Evolutionary conservation across 331 rosid genomes (phyloP), one percentile per base, ranked within the genome.

Genomic region (Cydonia oblonga): DNA sequence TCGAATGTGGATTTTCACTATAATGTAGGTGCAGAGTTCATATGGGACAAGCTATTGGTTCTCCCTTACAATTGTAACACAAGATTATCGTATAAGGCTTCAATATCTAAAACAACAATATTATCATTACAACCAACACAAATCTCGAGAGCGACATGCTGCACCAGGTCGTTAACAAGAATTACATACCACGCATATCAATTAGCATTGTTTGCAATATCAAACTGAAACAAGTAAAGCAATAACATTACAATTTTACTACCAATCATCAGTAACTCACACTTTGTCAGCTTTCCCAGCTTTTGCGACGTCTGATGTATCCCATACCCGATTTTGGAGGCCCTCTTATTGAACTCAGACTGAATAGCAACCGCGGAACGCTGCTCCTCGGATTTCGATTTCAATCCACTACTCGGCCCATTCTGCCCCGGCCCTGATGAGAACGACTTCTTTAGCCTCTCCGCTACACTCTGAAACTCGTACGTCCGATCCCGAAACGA

Each of bases 291-390:
- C 83, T 91, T 88, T 26, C 92, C 78, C 15, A 95, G 97, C 81
- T 91, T 95, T 84, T 87, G 96, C 4, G 97, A 95, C 3, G 96
- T 90, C 81, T 88, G 91, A 70, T 95, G 99, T 76, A 95, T 95
- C 64, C 93, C 96, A 56, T 77, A 88, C 25, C 97, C 97, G 26
- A 95, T 86, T 81, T 83, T 95, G 68, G 97, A 88, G 75, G 99
- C 99, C 67, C 93, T 87, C 58, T 66, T 68, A 63, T 95, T 95
- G 76, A 95, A 95, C 77, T 91, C 99, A 0, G 96, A 95, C 77
- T 90, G 93, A 66, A 84, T 78, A 15, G 86, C 90, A 16, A 89
- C 81, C 0, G 81, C 82, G 2, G 93, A 87, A 71, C 87, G 87
- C 24, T 81, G 87, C 64, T 95, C 96, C 65, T 95, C 93, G 16